Evolutionary conservation across 116 monocot species (phyloP), one percentile per base, ranked within the genome.

Genomic region (Iris pallida): DNA sequence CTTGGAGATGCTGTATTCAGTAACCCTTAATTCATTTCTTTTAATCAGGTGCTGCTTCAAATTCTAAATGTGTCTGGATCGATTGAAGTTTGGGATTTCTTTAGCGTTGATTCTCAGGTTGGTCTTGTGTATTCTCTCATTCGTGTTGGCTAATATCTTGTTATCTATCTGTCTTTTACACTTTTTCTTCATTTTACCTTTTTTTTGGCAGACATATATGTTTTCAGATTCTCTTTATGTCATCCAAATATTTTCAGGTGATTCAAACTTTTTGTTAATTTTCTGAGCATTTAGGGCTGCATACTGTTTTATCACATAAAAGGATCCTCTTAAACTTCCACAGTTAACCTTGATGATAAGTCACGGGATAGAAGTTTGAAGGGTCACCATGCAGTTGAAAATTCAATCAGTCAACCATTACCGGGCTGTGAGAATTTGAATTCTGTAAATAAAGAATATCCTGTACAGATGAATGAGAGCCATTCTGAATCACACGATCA

Each of bases 91-190:
- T 96, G 96, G 96, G 96, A 96, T 81, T 96, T 96, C 59, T 81
- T 96, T 52, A 96, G 96, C 73, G 90, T 97, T 76, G 97, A 97
- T 90, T 97, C 97, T 53, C 97, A 97, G 97, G 97, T 92, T 78
- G 68, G 72, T 67, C 51, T 53, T 57, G 20, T 61, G 0, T 30
- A 30, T 30, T 30, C n/a, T 30, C 30, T 30, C 30, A 30, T 30
- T 30, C 3, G 30, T 65, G 30, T 30, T 19, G 14, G 7, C 20
- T 65, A 48, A 20, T 49, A 20, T 2, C 42, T 12, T 30, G 16
- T 18, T 55, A 16, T n/a, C 45, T 49, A 7, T 12, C 48, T 45
- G 10, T 17, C 18, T 48, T 20, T 49, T 18, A 56, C 17, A 1
- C 16, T 15, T 60, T 65, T 40, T 64, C 13, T 17, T 41, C 14